phyloP scores from a whole-genome alignment of 805 yeast species.

The Myxozyma mucilagina region DNA sequence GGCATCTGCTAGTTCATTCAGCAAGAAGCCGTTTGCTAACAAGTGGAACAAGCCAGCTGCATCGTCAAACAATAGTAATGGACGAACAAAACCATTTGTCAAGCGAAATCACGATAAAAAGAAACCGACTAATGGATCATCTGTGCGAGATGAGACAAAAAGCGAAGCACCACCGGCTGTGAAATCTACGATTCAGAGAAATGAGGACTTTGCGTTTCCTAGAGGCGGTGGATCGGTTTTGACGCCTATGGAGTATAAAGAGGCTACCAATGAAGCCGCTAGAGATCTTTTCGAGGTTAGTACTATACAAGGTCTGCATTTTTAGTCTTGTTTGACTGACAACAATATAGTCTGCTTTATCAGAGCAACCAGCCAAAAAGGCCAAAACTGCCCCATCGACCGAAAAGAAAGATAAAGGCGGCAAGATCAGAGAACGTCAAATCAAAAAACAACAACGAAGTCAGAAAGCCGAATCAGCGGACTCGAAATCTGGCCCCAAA shows the following conservation, averaged over 20 bases:
- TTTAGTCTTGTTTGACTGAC: not conserved
- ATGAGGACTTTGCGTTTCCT: constrained; percentile 55
- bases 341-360: constrained; percentile 5
- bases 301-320: not conserved
- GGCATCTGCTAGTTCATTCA: not conserved
- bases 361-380: constrained; percentile 23
- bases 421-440: constrained; percentile 16
- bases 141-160: not conserved
- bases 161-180: not conserved
- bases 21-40: constrained; percentile 11
- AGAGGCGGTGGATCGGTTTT: constrained; percentile 85
- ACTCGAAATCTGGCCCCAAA: not conserved
- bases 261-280: constrained; percentile 89
- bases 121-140: too few relatives aligned
- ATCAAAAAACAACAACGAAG: constrained; percentile 21
- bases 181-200: constrained; percentile 7
- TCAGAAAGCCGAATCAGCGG: constrained; percentile 1
- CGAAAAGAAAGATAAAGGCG: constrained; percentile 9
- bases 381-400: constrained; percentile 1
- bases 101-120: not conserved
- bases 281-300: constrained; percentile 66
- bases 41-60: constrained; percentile 5
- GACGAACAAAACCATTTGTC: constrained; percentile 6
- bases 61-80: not conserved
- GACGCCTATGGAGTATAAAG: constrained; percentile 87